These are phyloP conservation scores for Dryadomyces sulphureus DNA, from an alignment of 2,329 filamentous ascomycete species.

Conservation along the genomic window DNA sequence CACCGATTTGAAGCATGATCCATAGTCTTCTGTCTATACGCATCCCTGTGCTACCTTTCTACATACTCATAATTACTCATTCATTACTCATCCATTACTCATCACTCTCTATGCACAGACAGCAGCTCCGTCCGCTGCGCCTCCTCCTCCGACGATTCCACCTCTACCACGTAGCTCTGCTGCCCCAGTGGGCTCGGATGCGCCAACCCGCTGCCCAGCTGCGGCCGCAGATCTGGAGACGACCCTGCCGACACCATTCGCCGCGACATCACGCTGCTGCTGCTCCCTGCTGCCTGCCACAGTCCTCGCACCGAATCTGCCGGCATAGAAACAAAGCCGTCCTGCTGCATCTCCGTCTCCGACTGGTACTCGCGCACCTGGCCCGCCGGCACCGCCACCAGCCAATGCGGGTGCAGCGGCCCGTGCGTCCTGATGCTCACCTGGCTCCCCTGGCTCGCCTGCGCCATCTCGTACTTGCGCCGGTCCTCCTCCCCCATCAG, in stretches of 20 bases:
- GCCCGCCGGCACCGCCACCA: constrained; percentile 18
- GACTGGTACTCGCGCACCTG: constrained; percentile 33
- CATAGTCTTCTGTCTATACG: too few species aligned
- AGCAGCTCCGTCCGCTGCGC: not conserved
- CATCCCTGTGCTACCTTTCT: too few species aligned
- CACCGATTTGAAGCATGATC: too few species aligned
- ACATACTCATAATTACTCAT: too few species aligned
- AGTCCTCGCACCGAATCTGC: too few species aligned
- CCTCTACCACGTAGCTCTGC: constrained; percentile 17
- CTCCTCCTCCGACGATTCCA: constrained; percentile 14
- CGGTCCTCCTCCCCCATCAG: constrained; percentile 69
- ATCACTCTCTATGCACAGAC: not conserved
- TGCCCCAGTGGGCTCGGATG: constrained; percentile 25
- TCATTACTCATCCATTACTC: not conserved
- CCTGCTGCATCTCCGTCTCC: constrained; percentile 26
- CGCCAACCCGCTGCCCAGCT: constrained; percentile 9
- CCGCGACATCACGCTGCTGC: constrained; percentile 12
- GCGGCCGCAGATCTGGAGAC: constrained; percentile 7
- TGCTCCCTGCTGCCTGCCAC: constrained; percentile 7
- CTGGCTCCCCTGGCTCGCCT: constrained; percentile 34
- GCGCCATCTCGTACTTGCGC: constrained; percentile 56
- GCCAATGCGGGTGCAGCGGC: constrained; percentile 11
- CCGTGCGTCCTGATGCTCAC: not conserved
- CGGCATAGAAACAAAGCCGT: constrained; percentile 27
- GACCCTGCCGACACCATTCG: constrained; percentile 6